Conservation (phyloP, 2,329 filamentous ascomycete species). For the Sporothrix euskadiensis region DNA sequence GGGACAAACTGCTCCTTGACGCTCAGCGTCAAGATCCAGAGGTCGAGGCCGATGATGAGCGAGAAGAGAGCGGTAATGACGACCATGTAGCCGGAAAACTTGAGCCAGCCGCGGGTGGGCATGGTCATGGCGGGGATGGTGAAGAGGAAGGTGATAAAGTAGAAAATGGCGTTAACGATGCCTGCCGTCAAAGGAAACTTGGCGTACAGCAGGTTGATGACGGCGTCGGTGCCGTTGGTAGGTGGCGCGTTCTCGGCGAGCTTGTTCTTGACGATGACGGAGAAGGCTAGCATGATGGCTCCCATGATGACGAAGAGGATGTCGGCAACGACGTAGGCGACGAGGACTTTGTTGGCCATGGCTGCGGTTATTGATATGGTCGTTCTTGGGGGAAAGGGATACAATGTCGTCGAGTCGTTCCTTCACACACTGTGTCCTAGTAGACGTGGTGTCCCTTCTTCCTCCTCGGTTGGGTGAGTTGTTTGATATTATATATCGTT, state of each 20-base stretch:
- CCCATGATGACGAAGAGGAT: slow-evolving; percentile 56
- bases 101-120: slow-evolving; percentile 67
- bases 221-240: slow-evolving; percentile 50
- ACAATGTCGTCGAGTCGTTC: background rate
- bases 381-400: background rate
- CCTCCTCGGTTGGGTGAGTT: background rate
- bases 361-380: background rate
- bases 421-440: slow-evolving; percentile 7
- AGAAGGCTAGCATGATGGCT: slow-evolving; percentile 57
- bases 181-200: slow-evolving; percentile 61
- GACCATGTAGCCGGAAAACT: slow-evolving; percentile 65
- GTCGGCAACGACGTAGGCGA: slow-evolving; percentile 52
- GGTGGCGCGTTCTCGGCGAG: slow-evolving; percentile 48
- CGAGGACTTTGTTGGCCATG: slow-evolving; percentile 59
- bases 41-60: slow-evolving; percentile 62
- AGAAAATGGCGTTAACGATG: slow-evolving; percentile 69
- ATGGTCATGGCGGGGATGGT: slow-evolving; percentile 72
- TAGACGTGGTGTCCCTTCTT: background rate
- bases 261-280: slow-evolving; percentile 49
- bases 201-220: slow-evolving; percentile 54
- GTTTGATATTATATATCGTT: background rate
- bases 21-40: slow-evolving; percentile 73
- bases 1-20: slow-evolving; percentile 62
- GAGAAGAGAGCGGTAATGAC: slow-evolving; percentile 64
- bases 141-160: slow-evolving; percentile 68